phyloP scores from a whole-genome alignment of 1,284 basidiomycete genomes.

The Cryptococcus sp. region DNA sequence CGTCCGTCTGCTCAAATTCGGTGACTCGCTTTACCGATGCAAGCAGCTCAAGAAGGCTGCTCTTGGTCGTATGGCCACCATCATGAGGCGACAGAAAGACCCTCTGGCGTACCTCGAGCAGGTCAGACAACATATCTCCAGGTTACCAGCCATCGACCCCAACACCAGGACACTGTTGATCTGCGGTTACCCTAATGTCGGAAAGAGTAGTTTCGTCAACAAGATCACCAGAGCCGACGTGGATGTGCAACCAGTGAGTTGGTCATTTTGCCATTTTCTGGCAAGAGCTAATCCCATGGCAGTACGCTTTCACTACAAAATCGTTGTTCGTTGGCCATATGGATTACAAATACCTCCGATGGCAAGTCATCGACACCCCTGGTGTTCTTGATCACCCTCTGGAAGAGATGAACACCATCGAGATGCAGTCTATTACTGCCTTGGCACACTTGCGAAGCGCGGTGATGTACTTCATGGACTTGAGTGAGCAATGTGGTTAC shows the following conservation, averaged over 20 bases:
- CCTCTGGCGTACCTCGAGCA: constrained; percentile 94
- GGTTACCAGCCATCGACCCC: constrained; percentile 86
- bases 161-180: constrained; percentile 94
- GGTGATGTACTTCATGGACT: constrained; percentile 94
- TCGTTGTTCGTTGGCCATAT: constrained; percentile 94
- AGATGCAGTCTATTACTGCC: constrained; percentile 98
- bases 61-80: constrained; percentile 93
- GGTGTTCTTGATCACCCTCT: constrained; percentile 84
- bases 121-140: constrained; percentile 94
- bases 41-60: constrained; percentile 95
- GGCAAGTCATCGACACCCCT: constrained; percentile 97
- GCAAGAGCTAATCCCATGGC: background rate
- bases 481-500: constrained; percentile 94
- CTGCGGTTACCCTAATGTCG: constrained; percentile 96
- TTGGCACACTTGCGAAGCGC: constrained; percentile 89
- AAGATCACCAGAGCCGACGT: constrained; percentile 96
- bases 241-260: constrained; percentile 77
- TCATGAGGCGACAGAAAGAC: constrained; percentile 96
- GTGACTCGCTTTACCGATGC: constrained; percentile 92
- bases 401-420: constrained; percentile 98
- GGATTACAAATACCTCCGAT: constrained; percentile 95
- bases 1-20: constrained; percentile 90
- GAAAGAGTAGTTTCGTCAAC: constrained; percentile 97
- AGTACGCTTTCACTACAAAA: constrained; percentile 95
- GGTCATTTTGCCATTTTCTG: no score